Conservation (phyloP, 164 flowering plant species). For the Magnolia changhungtana region DNA sequence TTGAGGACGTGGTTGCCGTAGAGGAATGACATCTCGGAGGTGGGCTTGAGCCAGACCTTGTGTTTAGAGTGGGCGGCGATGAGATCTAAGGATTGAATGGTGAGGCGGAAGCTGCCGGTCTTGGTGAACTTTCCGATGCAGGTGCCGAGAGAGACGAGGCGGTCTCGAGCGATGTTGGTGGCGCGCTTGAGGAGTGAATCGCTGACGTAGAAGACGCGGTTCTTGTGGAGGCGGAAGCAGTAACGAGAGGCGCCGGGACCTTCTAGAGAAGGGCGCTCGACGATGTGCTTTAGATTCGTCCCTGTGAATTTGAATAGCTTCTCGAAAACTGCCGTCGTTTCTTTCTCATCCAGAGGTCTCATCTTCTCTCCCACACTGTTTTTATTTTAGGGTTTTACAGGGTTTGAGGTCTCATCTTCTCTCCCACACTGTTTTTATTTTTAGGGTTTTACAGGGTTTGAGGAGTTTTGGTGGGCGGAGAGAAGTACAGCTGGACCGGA, state of each 20-base stretch:
- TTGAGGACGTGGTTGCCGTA: constrained; percentile 86
- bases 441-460: too few species aligned
- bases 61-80: constrained; percentile 79
- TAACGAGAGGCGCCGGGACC: constrained; percentile 49
- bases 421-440: too few species aligned
- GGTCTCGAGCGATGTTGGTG: constrained; percentile 49
- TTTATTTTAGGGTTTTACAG: neutral
- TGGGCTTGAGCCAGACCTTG: constrained; percentile 93
- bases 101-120: constrained; percentile 63
- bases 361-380: constrained; percentile 17
- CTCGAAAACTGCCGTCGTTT: constrained; percentile 58
- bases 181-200: constrained; percentile 62
- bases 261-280: constrained; percentile 56
- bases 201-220: constrained; percentile 54
- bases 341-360: constrained; percentile 68
- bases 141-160: constrained; percentile 50
- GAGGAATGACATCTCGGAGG: constrained; percentile 81
- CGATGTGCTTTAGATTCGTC: constrained; percentile 64
- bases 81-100: constrained; percentile 51
- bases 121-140: constrained; percentile 68
- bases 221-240: constrained; percentile 68
- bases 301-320: constrained; percentile 70
- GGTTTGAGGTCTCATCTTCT: neutral
- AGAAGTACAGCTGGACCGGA: too few species aligned
- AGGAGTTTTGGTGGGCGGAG: too few species aligned